Evolutionary conservation across 2,329 filamentous ascomycete species (phyloP), one percentile per base, ranked within the genome.

Genomic region (Graphium sp.): DNA sequence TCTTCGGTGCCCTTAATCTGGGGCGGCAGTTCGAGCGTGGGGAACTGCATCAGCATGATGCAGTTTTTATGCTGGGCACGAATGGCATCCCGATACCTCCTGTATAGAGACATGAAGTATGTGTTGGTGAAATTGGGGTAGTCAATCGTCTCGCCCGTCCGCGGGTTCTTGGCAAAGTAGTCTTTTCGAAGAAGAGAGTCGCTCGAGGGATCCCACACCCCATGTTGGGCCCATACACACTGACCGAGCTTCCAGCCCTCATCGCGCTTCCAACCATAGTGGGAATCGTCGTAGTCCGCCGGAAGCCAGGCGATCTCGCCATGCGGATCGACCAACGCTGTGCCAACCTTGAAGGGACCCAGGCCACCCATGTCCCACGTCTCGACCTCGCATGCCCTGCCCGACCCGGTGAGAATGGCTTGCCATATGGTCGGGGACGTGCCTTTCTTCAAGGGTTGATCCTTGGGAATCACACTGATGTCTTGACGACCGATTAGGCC

Each of bases 201-300:
- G 3, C 67, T 78, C 4, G 60, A 56, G 5, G 79, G 74, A 44
- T 98, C 83, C 89, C 89, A 98, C 5, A 98, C 72, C 2, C 85
- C 87, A 48, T 98, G 85, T 45, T 94, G 87, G 4, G 89, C 87
- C 89, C 89, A 98, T 22, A 98, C 50, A 44, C 89, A 95, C 50
- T 91, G 73, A n/a, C 89, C 89, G 12, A 98, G 56, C 48, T 76
- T 85, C 89, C 89, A 98, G 6, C 63, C 75, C 1, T 79, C 66
- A 44, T 92, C 82, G 37, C 89, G 71, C 46, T 79, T 84, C 74
- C 82, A 98, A 20, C 82, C 82, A 48, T 98, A 98, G 37, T 73
- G 69, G 9, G 70, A 74, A 39, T 98, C 89, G 42, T 93, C 78
- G 46, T 87, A 83, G 33, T 72, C 74, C n/a, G 58, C 57, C 3